These are phyloP conservation scores for Nakataea oryzae DNA, from an alignment of 2,329 filamentous ascomycete genomes.

Conservation along the genomic window DNA sequence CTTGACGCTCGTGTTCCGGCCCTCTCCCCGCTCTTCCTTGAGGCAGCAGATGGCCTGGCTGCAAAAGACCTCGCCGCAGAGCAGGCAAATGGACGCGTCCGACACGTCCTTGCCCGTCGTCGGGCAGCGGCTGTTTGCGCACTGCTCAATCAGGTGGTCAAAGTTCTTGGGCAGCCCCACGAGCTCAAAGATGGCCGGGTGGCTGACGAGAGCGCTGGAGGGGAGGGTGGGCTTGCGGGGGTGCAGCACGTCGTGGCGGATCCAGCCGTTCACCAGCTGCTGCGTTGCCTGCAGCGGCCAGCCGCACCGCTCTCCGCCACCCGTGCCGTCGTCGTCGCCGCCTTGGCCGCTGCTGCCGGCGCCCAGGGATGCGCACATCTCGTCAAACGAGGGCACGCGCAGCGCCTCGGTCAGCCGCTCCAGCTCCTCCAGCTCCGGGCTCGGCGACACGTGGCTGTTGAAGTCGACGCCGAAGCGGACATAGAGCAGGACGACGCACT, in stretches of 20 bases:
- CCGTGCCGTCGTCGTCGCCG: background rate
- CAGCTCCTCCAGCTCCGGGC: conserved; percentile 64
- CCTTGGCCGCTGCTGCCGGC: conserved; percentile 21
- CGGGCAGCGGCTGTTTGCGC: conserved; percentile 72
- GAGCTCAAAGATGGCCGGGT: conserved; percentile 89
- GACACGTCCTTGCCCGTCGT: conserved; percentile 85
- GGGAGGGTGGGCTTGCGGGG: conserved; percentile 12
- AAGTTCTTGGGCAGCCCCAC: conserved; percentile 88
- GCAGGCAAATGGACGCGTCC: conserved; percentile 84
- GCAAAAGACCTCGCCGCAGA: conserved; percentile 96
- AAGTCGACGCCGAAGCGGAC: conserved; percentile 86
- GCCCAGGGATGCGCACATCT: conserved; percentile 58
- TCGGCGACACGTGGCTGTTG: conserved; percentile 53
- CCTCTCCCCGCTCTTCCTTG: conserved; percentile 39
- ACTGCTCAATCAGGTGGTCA: conserved; percentile 85
- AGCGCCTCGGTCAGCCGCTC: conserved; percentile 70
- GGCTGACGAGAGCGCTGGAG: conserved; percentile 45
- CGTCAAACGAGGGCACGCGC: conserved; percentile 65
- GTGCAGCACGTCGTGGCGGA: conserved; percentile 39
- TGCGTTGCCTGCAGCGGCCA: conserved; percentile 35
- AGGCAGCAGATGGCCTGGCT: conserved; percentile 89
- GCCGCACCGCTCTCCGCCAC: conserved; percentile 23
- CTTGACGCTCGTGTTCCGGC: conserved; percentile 21
- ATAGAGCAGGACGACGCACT: conserved; percentile 72
- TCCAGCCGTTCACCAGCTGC: conserved; percentile 56